These are phyloP conservation scores for Talaromyces albobiverticillius DNA, from an alignment of 2,329 filamentous ascomycete species.

Conservation along the genomic window DNA sequence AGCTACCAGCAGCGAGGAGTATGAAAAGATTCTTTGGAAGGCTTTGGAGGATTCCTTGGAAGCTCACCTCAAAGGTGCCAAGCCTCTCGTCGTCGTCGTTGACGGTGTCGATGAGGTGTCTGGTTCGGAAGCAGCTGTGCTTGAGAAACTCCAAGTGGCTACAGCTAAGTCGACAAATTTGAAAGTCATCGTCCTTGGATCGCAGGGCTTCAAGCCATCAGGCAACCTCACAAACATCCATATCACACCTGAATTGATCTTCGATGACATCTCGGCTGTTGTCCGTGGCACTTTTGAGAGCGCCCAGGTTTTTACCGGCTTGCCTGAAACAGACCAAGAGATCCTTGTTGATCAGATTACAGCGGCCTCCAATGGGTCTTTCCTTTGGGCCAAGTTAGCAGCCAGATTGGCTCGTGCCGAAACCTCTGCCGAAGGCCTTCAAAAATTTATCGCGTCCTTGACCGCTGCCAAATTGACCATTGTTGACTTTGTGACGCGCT, in stretches of 20 bases:
- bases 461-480: constrained; percentile 25
- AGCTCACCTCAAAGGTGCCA: constrained; percentile 27
- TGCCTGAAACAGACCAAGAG: constrained; percentile 34
- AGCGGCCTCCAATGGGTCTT: constrained; percentile 34
- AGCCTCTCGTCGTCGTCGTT: constrained; percentile 36
- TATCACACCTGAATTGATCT: constrained; percentile 31
- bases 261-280: constrained; percentile 37
- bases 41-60: constrained; percentile 29
- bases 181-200: constrained; percentile 31
- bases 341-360: constrained; percentile 29
- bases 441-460: constrained; percentile 28
- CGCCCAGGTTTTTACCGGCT: constrained; percentile 20
- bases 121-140: constrained; percentile 27
- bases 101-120: constrained; percentile 38
- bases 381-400: constrained; percentile 39
- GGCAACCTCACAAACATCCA: constrained; percentile 20
- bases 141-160: constrained; percentile 26
- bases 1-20: constrained; percentile 24
- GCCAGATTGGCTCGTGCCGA: constrained; percentile 30
- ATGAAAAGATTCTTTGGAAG: constrained; percentile 37
- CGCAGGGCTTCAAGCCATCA: constrained; percentile 19
- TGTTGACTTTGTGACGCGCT: constrained; percentile 29
- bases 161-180: constrained; percentile 22
- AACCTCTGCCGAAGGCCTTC: constrained; percentile 21
- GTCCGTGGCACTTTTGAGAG: constrained; percentile 27